Evolutionary conservation across 352 stramenopile genomes (phyloP), one percentile per base, ranked within the genome.

Genomic region (Phytopythium oedochilum): DNA sequence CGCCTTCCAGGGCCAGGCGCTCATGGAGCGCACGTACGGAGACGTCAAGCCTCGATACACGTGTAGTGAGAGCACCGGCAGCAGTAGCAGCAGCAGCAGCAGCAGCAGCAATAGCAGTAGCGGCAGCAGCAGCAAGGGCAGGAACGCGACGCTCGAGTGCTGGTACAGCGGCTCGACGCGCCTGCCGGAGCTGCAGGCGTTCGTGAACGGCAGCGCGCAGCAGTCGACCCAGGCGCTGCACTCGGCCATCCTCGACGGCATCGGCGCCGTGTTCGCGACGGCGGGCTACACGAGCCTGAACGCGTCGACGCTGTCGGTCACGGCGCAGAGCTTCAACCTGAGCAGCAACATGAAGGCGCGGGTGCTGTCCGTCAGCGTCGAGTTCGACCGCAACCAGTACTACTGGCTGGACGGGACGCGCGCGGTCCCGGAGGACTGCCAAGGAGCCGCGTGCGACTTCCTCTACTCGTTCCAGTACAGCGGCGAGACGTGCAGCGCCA

Each of bases 1-100:
- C 22, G 35, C 63, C 10, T 68, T 71, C 17, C 63, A 71, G 25
- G 63, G 63, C n/a, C 55, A 65, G 46, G 60, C 63, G 6, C 29
- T 71, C 0, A 39, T 71, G 20, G 55, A 71, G 40, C 60, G 60
- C 34, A 29, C 44, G 10, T 35, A 61, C 23, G 59, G 53, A 11
- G 42, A 43, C 17, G 56, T 66, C 29, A 55, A 39, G 3, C 15
- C 47, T 7, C 59, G 53, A 1, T 62, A 66, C 35, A 20, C 3
- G 4, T 44, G 17, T 20, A 25, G 0, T 5, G 5, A 0, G 6
- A 46, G 40, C 40, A 15, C 6, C 10, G 3, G 4, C 20, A 29
- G 20, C 40, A 46, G 20, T 12, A 14, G 3, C 38, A 36, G n/a
- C 44, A 44, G 26, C 32, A 28, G 12, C 35, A 46, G 40, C 40